These are phyloP conservation scores for Trametes cingulata DNA, from an alignment of 768 basidiomycete species.

Conservation along the genomic window DNA sequence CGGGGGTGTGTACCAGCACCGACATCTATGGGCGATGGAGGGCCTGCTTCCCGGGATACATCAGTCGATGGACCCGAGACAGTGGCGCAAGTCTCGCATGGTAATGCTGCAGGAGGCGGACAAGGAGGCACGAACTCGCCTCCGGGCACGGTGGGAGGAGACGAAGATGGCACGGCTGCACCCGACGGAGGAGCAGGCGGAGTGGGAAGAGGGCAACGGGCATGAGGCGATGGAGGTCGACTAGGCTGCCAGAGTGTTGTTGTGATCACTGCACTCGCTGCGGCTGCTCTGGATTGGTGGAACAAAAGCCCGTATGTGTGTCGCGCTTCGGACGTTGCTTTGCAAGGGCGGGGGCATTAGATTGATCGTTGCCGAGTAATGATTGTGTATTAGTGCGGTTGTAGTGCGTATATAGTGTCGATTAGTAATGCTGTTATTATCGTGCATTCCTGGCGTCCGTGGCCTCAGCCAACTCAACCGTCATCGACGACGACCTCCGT, in stretches of 20 bases:
- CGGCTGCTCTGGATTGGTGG: background rate
- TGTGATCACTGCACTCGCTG: background rate
- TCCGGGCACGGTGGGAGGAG: slow-evolving; percentile 25
- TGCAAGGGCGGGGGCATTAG: background rate
- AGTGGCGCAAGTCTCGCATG: slow-evolving; percentile 51
- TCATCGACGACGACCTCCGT: slow-evolving; percentile 9
- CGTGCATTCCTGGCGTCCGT: background rate
- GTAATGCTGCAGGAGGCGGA: slow-evolving; percentile 68
- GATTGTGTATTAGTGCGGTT: background rate
- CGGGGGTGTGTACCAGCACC: slow-evolving; percentile 40
- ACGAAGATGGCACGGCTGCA: slow-evolving; percentile 18
- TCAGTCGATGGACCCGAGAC: slow-evolving; percentile 70
- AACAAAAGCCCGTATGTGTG: no score
- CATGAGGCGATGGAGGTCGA: slow-evolving; percentile 13
- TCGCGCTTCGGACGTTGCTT: background rate
- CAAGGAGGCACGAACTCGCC: slow-evolving; percentile 32
- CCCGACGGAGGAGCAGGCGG: background rate
- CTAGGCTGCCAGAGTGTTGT: background rate
- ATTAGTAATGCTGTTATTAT: slow-evolving; percentile 1
- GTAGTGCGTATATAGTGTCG: background rate
- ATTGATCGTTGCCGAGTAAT: slow-evolving; percentile 10
- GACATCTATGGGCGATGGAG: slow-evolving; percentile 71
- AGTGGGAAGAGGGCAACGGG: background rate
- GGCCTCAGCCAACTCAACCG: slow-evolving; percentile 15
- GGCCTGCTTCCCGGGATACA: slow-evolving; percentile 66